These are phyloP conservation scores for Penicillium fuscoglaucum DNA, from an alignment of 2,329 filamentous ascomycete genomes.

Conservation along the genomic window DNA sequence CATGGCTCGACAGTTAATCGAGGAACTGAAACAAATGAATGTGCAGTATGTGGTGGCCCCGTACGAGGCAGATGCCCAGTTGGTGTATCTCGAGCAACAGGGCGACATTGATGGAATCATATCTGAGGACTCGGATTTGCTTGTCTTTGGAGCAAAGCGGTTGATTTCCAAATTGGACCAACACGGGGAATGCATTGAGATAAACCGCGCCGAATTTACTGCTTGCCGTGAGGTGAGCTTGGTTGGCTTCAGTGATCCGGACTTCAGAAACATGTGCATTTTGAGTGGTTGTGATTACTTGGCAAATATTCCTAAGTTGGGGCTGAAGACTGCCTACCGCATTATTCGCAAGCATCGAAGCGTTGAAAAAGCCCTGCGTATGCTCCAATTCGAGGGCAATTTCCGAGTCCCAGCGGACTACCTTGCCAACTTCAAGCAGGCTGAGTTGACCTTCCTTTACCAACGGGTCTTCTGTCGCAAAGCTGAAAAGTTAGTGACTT, in stretches of 20 bases:
- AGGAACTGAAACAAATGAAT: conserved; percentile 77
- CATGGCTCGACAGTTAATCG: conserved; percentile 90
- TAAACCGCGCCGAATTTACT: conserved; percentile 85
- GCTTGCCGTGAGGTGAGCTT: conserved; percentile 84
- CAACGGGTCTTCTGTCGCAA: conserved; percentile 91
- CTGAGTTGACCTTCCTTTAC: conserved; percentile 89
- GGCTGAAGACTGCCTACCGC: conserved; percentile 89
- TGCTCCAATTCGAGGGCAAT: conserved; percentile 87
- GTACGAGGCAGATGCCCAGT: conserved; percentile 95
- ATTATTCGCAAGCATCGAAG: conserved; percentile 88
- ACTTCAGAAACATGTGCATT: conserved; percentile 95
- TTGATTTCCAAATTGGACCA: conserved; percentile 92
- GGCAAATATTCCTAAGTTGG: conserved; percentile 78
- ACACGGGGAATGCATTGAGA: conserved; percentile 88
- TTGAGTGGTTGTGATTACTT: conserved; percentile 96
- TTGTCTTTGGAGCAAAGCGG: conserved; percentile 91
- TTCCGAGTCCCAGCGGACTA: conserved; percentile 79
- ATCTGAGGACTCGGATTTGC: conserved; percentile 92
- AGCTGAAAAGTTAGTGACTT: conserved; percentile 68
- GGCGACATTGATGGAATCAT: conserved; percentile 84
- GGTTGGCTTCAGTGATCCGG: conserved; percentile 85
- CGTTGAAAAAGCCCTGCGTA: conserved; percentile 76
- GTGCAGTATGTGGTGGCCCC: conserved; percentile 91
- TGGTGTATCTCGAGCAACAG: conserved; percentile 86
- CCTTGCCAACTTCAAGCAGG: conserved; percentile 75